Evolutionary conservation across 805 yeast species (phyloP).

Genomic region (Teunomyces stri): DNA sequence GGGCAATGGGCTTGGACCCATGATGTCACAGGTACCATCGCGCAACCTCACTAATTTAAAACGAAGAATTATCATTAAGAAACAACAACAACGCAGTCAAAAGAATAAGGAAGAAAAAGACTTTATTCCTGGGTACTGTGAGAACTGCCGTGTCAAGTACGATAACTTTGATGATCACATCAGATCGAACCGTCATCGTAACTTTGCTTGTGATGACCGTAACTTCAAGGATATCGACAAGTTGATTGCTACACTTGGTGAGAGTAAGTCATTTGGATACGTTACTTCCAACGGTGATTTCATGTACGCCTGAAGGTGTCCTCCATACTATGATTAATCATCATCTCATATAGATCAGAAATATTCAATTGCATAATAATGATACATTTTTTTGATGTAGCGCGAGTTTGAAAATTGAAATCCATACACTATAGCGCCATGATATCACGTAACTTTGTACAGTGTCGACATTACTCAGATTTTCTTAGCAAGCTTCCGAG

Average conservation of each 20-base stretch:
- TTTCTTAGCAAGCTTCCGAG: conserved; percentile 27
- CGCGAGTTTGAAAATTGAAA: conserved; percentile 1
- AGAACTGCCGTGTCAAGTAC: conserved; percentile 84
- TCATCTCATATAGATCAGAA: not conserved
- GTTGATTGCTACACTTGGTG: conserved; percentile 53
- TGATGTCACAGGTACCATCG: conserved; percentile 54
- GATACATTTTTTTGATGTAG: not conserved
- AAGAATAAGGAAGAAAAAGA: conserved; percentile 28
- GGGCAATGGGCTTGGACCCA: conserved; percentile 60
- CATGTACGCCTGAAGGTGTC: conserved; percentile 13
- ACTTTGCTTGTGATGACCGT: conserved; percentile 67
- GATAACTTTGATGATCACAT: conserved; percentile 79
- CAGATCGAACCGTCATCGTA: conserved; percentile 62
- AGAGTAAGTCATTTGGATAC: conserved; percentile 41
- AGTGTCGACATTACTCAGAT: conserved; percentile 13
- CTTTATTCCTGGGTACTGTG: conserved; percentile 78
- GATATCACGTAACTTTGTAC: conserved; percentile 1
- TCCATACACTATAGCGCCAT: not conserved
- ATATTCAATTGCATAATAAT: conserved; percentile 3
- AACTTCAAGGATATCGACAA: conserved; percentile 79
- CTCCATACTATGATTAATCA: not conserved
- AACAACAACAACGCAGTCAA: conserved; percentile 23
- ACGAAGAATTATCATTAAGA: conserved; percentile 43
- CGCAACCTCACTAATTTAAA: conserved; percentile 49
- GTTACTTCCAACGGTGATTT: conserved; percentile 42